Percentiles rank a stretch among this genome's conserved stretches.
phyloP scores from a whole-genome alignment of 83 land plant species.

The Larix sibirica region DNA sequence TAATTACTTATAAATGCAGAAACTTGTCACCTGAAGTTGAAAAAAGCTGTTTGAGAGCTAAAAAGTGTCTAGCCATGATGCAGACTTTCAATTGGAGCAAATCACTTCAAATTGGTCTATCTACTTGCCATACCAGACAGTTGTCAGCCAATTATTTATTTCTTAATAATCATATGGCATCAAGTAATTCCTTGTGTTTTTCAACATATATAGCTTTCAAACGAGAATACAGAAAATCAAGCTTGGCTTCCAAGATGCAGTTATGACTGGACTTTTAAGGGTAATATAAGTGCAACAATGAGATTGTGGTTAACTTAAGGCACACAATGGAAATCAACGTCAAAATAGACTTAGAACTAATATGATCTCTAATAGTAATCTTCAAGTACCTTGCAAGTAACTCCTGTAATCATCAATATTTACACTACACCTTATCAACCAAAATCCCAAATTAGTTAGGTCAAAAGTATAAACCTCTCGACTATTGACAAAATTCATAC shows the following conservation, averaged over 20 bases:
- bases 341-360: not conserved
- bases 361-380: not conserved
- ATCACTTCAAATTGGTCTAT: not conserved
- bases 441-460: not conserved
- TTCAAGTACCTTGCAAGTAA: not conserved
- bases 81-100: no score
- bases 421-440: not conserved
- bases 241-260: not conserved
- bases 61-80: no score
- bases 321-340: not conserved
- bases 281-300: not conserved
- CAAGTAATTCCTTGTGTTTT: no score
- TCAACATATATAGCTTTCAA: no score
- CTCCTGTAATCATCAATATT: not conserved
- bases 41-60: no score
- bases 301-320: not conserved
- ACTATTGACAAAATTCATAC: constrained; percentile 22
- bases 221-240: not conserved
- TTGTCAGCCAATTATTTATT: not conserved
- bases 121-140: not conserved
- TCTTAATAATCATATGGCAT: not conserved
- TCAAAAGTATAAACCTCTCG: not conserved
- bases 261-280: not conserved
- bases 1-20: no score
- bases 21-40: no score